phyloP scores from a whole-genome alignment of 1,139 yeast species.

The Geotrichum bryndzae region DNA sequence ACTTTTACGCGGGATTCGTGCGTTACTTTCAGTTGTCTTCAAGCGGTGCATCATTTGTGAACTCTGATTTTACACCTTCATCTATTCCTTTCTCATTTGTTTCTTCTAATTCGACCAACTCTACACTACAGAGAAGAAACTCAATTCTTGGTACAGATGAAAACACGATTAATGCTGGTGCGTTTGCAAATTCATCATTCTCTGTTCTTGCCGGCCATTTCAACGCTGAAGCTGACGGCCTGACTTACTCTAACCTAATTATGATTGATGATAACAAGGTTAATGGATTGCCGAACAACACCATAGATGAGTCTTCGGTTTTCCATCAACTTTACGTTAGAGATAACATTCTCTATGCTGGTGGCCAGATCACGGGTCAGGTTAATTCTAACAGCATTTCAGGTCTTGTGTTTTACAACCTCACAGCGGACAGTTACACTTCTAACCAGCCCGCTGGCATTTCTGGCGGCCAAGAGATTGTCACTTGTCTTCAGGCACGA shows the following conservation, averaged over 20 bases:
- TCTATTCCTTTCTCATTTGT: conserved; percentile 37
- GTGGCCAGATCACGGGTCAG: conserved; percentile 45
- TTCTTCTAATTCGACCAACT: conserved; percentile 20
- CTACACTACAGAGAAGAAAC: conserved; percentile 21
- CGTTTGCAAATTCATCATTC: conserved; percentile 45
- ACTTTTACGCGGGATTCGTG: conserved; percentile 26
- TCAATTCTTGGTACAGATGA: conserved; percentile 19
- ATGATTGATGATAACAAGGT: conserved; percentile 33
- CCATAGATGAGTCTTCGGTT: conserved; percentile 38
- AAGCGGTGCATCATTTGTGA: conserved; percentile 28
- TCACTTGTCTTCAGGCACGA: conserved; percentile 51
- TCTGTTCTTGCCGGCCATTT: conserved; percentile 55
- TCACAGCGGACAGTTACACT: conserved; percentile 39
- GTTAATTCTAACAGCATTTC: conserved; percentile 25
- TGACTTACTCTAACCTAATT: conserved; percentile 38
- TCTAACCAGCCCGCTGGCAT: conserved; percentile 44
- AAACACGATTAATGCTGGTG: conserved; percentile 32
- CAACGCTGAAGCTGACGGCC: conserved; percentile 23
- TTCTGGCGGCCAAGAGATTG: conserved; percentile 35
- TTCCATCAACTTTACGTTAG: conserved; percentile 42
- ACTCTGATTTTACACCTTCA: conserved; percentile 24
- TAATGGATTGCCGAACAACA: conserved; percentile 33
- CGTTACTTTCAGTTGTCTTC: conserved; percentile 23
- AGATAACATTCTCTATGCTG: conserved; percentile 43
- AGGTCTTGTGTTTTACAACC: conserved; percentile 51